Evolutionary conservation across 2,329 filamentous ascomycete genomes (phyloP).

Genomic region (Colletotrichum chlorophyti): DNA sequence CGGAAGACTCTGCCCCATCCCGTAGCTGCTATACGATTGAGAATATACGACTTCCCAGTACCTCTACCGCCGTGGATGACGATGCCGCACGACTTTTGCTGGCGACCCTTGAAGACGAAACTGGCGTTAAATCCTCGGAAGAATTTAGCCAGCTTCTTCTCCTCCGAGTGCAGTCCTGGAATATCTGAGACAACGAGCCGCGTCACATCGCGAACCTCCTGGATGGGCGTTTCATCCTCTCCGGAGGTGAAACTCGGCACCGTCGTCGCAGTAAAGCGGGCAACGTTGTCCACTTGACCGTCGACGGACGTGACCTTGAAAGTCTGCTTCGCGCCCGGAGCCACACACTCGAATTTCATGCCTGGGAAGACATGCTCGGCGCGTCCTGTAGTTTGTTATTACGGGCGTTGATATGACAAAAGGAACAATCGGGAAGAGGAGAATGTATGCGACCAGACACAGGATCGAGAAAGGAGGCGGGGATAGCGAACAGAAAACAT

Average conservation of each 20-base stretch:
- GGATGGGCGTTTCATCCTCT: constrained; percentile 9
- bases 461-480: no score
- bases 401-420: neutral
- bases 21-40: constrained; percentile 70
- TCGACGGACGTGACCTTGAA: constrained; percentile 68
- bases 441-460: no score
- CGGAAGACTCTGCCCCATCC: constrained; percentile 75
- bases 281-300: constrained; percentile 49
- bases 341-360: constrained; percentile 71
- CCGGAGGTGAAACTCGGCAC: constrained; percentile 8
- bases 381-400: constrained; percentile 48
- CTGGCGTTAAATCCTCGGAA: constrained; percentile 61
- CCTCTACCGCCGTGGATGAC: constrained; percentile 83
- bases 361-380: constrained; percentile 75
- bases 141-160: constrained; percentile 70
- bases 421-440: no score
- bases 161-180: constrained; percentile 71
- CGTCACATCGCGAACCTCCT: constrained; percentile 16
- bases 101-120: constrained; percentile 36
- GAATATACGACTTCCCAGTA: constrained; percentile 81
- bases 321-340: constrained; percentile 62
- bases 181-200: constrained; percentile 61
- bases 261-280: constrained; percentile 49
- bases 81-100: constrained; percentile 60
- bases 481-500: no score